Evolutionary conservation across 352 stramenopile species (phyloP), one percentile per base, ranked within the genome.

Genomic region (Phytophthora vignae): DNA sequence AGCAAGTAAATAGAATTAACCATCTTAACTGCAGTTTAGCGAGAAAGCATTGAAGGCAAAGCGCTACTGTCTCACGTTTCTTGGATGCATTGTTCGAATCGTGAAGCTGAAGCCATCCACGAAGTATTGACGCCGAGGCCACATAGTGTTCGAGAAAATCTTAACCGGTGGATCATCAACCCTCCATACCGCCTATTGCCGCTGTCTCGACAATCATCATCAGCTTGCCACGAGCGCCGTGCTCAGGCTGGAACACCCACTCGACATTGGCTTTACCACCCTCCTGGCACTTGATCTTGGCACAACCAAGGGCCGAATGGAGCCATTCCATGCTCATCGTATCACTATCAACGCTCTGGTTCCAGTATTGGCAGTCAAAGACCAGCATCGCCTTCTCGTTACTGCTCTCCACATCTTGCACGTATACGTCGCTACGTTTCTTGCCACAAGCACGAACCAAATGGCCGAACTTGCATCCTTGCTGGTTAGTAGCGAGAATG

Each of bases 391-490:
- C n/a, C 3, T 25, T 56, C 7, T 59, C 54, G 17, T 48, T 25
- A 1, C 2, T 12, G 3, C 15, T 40, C 48, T 17, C 40, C 33
- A 31, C n/a, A 31, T 27, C 15, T 58, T 53, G 12, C 15, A 66
- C 60, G 7, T 42, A 53, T 1, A 66, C 19, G 2, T 58, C 46
- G 42, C 59, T 53, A 53, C 46, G 50, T 29, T 58, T 8, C 14
- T 21, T 4, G 42, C 58, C 52, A 1, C 10, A 9, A 29, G 17
- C 17, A 8, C 59, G 31, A 66, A 66, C 42, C 17, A 66, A 40
- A 40, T 66, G 46, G n/a, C 59, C 59, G 15, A 66, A 66, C 1
- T 59, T 66, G 48, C 59, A 66, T 15, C 42, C 59, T 9, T 42
- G 4, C 3, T 8, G 2, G 17, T 33, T 42, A 21, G n/a, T 40